Conservation (phyloP, 2,329 filamentous ascomycete species). For the Pseudopyricularia cyperi region DNA sequence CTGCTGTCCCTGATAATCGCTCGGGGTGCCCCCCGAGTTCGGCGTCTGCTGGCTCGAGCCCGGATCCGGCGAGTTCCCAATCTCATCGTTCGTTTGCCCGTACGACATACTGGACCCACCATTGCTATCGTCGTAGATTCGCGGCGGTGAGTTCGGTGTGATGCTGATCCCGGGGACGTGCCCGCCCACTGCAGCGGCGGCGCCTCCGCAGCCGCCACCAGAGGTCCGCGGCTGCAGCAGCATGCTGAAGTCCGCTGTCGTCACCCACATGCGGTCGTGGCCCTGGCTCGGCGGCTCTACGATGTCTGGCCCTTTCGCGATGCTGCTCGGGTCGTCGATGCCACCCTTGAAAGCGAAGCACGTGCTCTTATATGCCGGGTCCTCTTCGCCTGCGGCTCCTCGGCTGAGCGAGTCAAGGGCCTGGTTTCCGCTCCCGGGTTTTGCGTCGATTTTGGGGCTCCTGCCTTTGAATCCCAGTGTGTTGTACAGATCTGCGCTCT, state of each 20-base stretch:
- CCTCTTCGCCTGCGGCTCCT: constrained; percentile 7
- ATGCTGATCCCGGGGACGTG: constrained; percentile 1
- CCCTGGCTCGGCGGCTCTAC: constrained; percentile 11
- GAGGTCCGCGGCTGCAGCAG: constrained; percentile 21
- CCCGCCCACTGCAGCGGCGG: constrained; percentile 16
- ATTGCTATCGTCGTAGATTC: constrained; percentile 1
- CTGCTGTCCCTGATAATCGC: too few species aligned
- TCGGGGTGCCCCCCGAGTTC: constrained; percentile 33
- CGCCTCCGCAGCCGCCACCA: constrained; percentile 17
- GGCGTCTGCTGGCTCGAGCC: constrained; percentile 44
- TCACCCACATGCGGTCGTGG: background rate
- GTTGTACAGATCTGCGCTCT: constrained; percentile 29
- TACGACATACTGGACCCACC: constrained; percentile 16
- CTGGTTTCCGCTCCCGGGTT: background rate
- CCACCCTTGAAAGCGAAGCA: background rate
- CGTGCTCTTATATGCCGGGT: constrained; percentile 7
- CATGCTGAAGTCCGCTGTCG: constrained; percentile 11
- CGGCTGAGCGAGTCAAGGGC: constrained; percentile 5
- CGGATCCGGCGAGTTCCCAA: constrained; percentile 33
- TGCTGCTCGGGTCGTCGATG: background rate
- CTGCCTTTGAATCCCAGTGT: constrained; percentile 4
- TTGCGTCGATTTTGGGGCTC: background rate
- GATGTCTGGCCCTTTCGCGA: background rate
- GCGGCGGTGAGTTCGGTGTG: constrained; percentile 1
- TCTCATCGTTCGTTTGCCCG: constrained; percentile 29